phyloP scores from a whole-genome alignment of 2,329 filamentous ascomycete species.

The Diaporthe amygdali region DNA sequence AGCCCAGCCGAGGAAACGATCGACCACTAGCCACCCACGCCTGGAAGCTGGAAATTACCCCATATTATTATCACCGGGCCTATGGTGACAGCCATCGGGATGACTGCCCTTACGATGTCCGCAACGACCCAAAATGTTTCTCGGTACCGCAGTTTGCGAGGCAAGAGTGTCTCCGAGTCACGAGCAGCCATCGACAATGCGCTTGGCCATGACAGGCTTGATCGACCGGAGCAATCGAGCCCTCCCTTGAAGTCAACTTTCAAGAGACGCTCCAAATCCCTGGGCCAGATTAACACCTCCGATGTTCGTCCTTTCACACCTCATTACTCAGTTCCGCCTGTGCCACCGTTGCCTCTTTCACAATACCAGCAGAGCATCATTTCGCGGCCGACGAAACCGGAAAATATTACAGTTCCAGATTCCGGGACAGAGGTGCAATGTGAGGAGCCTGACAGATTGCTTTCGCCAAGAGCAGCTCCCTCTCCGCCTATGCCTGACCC shows the following conservation, averaged over 20 bases:
- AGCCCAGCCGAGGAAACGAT: slow-evolving; percentile 10
- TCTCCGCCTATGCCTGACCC: slow-evolving; percentile 8
- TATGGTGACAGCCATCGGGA: not conserved
- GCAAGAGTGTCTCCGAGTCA: slow-evolving; percentile 36
- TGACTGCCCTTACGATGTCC: slow-evolving; percentile 16
- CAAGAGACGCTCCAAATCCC: slow-evolving; percentile 25
- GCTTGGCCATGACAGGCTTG: slow-evolving; percentile 20
- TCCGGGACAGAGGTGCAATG: not conserved
- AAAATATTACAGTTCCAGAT: not conserved
- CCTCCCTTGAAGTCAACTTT: slow-evolving; percentile 12
- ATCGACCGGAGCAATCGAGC: not conserved
- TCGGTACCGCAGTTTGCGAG: slow-evolving; percentile 40
- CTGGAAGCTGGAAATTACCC: not conserved
- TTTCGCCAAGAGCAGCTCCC: slow-evolving; percentile 10
- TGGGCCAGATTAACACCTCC: not conserved
- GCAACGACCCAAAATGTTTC: slow-evolving; percentile 34
- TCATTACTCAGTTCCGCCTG: slow-evolving; percentile 10
- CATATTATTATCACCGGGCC: not conserved
- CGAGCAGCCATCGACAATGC: slow-evolving; percentile 28
- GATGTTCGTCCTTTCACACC: not conserved
- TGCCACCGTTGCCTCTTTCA: slow-evolving; percentile 20
- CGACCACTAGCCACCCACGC: slow-evolving; percentile 13
- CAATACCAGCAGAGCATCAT: slow-evolving; percentile 11
- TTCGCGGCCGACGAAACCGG: slow-evolving; percentile 9
- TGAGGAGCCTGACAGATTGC: not conserved